Evolutionary conservation across 371 early-diverging fungal species (phyloP).

Genomic region (Mortierella sp.): DNA sequence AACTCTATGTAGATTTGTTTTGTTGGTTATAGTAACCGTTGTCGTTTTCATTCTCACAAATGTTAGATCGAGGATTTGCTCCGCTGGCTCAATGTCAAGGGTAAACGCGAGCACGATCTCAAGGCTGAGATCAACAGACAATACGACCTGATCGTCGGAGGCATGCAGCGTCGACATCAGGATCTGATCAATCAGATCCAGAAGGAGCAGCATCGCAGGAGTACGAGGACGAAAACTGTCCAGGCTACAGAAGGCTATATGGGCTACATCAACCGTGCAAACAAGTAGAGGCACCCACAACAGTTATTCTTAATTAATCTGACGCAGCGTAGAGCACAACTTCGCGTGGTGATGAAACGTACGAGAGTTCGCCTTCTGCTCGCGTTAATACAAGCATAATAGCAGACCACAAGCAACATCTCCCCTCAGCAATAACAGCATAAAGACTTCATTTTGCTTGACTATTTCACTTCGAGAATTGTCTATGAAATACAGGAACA

Average conservation of each 20-base stretch:
- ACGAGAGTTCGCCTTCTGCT: too few relatives aligned
- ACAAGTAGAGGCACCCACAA: too few relatives aligned
- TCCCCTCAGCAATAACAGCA: neutral
- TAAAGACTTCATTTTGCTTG: too few relatives aligned
- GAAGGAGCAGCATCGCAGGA: conserved; percentile 59
- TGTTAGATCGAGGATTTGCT: conserved; percentile 73
- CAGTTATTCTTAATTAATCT: too few relatives aligned
- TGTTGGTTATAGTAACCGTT: too few relatives aligned
- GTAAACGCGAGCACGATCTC: conserved; percentile 75
- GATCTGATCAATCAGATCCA: conserved; percentile 54
- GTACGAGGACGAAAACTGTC: conserved; percentile 60
- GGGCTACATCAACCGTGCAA: conserved; percentile 38
- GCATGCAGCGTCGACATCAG: conserved; percentile 61
- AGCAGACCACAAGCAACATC: too few relatives aligned
- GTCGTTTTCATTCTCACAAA: neutral
- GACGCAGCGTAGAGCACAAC: too few relatives aligned
- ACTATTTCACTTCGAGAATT: conserved; percentile 37
- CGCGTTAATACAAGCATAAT: too few relatives aligned
- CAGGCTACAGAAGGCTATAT: conserved; percentile 52
- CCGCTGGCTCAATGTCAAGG: conserved; percentile 82
- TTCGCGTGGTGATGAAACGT: too few relatives aligned
- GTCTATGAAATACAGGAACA: conserved; percentile 7
- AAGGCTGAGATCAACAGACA: conserved; percentile 64
- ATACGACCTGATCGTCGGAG: conserved; percentile 55
- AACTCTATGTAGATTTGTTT: too few relatives aligned